Base-by-base conservation (phyloP, 177 flowering plant species). In the Vitis hybrid region DNA sequence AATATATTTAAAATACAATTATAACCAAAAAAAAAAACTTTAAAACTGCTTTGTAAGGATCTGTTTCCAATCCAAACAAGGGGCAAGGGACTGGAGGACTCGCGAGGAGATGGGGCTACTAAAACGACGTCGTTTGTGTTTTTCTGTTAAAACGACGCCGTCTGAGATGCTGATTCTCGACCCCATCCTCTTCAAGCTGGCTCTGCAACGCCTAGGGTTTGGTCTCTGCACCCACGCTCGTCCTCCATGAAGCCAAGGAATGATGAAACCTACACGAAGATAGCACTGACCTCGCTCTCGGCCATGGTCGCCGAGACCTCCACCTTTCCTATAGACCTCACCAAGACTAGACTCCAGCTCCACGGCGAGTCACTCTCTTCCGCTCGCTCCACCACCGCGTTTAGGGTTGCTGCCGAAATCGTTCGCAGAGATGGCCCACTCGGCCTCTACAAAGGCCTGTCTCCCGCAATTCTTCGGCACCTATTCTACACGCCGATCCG, bases 401-500 rank as follows among this genome's bases (percentile, higher is more conserved):
- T 84, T 75, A 68, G 83, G 24, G 84, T 90, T 1, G 94, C 78
- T 7, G 66, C 79, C 9, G 81, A 79, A 21, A 86, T 90, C 58
- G 64, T 83, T 7, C 67, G 73, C 1, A 66, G 48, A 14, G 85
- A 91, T 60, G 95, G 97, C 40, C 56, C 78, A 11, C 40, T 75
- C 3, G 93, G 90, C 11, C 82, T 93, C 61, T 93, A 93, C 86
- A 80, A 74, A 46, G 98, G 97, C 19, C 70, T 93, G 13, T 87
- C 95, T 35, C 93, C 97, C 0, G 97, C 98, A 2, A 72, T 93
- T 60, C 65, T 88, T 24, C 81, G 98, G 27, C 98, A 93, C 74
- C 79, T 93, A 60, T 87, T 93, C 75, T 93, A 93, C 79, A 93
- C 98, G 3, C 98, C 97, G 1, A 84, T 85, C 56, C 80, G 98